phyloP scores from a whole-genome alignment of 345 rosid genomes.

The Raphanus raphanistrum region DNA sequence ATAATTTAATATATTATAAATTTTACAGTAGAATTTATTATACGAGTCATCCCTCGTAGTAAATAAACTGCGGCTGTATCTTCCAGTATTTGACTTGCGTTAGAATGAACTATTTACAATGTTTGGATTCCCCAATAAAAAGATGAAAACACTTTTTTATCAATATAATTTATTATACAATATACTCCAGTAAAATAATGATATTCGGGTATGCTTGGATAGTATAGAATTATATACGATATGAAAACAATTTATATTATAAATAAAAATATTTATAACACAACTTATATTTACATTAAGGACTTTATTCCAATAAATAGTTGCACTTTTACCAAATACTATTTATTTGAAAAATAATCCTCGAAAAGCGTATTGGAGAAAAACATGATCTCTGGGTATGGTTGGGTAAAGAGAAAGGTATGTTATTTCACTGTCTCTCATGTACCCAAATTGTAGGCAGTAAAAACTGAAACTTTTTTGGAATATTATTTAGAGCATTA shows the following conservation, averaged over 20 bases:
- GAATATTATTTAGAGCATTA: no score
- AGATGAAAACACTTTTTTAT: no score
- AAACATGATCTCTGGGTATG: slow-evolving; percentile 35
- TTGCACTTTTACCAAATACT: neutral
- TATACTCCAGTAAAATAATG: neutral
- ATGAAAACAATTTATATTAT: neutral
- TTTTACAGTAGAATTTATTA: neutral
- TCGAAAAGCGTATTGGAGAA: slow-evolving; percentile 26
- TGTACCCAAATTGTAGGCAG: slow-evolving; percentile 40
- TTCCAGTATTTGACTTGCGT: no score
- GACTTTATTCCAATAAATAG: neutral
- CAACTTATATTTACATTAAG: neutral
- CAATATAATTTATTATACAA: neutral
- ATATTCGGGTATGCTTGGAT: neutral
- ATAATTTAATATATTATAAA: no score
- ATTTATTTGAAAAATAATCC: slow-evolving; percentile 8
- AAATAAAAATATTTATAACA: no score
- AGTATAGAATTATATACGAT: neutral
- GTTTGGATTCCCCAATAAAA: no score
- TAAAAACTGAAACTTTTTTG: slow-evolving; percentile 12
- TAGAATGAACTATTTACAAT: no score
- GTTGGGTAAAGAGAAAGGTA: slow-evolving; percentile 56
- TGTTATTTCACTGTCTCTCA: slow-evolving; percentile 38
- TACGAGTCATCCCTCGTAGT: neutral
- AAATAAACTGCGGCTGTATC: no score